These are phyloP conservation scores for Pythium sukuiense DNA, from an alignment of 352 stramenopile genomes.

Conservation along the genomic window DNA sequence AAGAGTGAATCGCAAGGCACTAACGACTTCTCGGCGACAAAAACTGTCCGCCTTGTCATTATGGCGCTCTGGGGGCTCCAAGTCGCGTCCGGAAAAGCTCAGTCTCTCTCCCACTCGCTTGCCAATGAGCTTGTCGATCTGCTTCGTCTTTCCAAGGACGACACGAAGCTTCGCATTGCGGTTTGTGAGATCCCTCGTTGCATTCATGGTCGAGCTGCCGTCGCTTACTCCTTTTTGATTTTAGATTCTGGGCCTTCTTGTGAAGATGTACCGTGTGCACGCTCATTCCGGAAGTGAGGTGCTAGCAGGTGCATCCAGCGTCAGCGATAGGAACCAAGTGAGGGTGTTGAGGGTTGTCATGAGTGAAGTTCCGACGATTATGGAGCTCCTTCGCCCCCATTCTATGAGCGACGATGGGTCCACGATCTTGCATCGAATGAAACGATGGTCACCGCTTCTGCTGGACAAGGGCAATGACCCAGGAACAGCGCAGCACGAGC, in stretches of 20 bases:
- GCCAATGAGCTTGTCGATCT: constrained; percentile 15
- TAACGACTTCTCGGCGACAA: background rate
- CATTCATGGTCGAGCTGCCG: background rate
- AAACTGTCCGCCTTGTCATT: constrained; percentile 7
- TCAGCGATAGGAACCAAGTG: constrained; percentile 10
- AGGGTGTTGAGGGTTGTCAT: constrained; percentile 14
- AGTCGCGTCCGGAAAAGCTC: constrained; percentile 5
- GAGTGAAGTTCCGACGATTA: constrained; percentile 11
- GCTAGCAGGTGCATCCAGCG: background rate
- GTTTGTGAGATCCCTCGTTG: constrained; percentile 9
- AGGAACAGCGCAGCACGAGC: background rate
- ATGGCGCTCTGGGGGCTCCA: constrained; percentile 21
- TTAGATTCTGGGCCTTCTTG: constrained; percentile 20
- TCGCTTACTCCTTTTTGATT: background rate
- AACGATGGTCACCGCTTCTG: constrained; percentile 19
- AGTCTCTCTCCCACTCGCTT: constrained; percentile 17
- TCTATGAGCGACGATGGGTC: background rate
- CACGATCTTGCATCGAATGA: background rate
- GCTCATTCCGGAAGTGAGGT: background rate
- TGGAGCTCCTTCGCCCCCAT: constrained; percentile 8
- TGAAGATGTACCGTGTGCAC: constrained; percentile 21
- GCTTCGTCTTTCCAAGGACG: constrained; percentile 6
- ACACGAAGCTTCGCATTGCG: constrained; percentile 27
- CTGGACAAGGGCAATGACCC: constrained; percentile 1
- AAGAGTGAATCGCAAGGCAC: background rate